phyloP scores from a whole-genome alignment of 768 basidiomycete species.

The Xerocomus spinulosus region DNA sequence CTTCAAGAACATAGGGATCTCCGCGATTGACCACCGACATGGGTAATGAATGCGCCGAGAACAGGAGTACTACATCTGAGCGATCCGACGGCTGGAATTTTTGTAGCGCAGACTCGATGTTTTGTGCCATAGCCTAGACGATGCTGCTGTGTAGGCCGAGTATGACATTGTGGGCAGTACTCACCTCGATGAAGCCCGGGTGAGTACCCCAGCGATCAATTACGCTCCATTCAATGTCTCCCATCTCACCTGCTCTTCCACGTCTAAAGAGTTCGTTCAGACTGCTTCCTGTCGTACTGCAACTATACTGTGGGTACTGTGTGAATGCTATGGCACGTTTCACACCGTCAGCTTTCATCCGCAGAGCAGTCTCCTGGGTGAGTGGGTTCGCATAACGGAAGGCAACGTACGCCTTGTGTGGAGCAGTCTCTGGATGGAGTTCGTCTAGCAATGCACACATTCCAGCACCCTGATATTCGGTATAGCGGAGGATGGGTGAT shows the following conservation, averaged over 20 bases:
- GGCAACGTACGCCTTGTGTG: slow-evolving; percentile 93
- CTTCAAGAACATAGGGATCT: slow-evolving; percentile 94
- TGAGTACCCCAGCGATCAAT: slow-evolving; percentile 98
- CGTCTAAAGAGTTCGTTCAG: slow-evolving; percentile 84
- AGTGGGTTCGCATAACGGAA: slow-evolving; percentile 92
- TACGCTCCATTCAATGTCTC: slow-evolving; percentile 88
- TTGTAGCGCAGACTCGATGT: slow-evolving; percentile 74
- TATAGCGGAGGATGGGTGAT: slow-evolving; percentile 91
- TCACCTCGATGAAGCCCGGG: slow-evolving; percentile 88
- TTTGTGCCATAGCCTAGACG: slow-evolving; percentile 81
- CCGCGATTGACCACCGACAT: slow-evolving; percentile 99
- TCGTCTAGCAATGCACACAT: slow-evolving; percentile 93
- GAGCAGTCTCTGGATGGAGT: slow-evolving; percentile 86
- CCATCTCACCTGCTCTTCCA: slow-evolving; percentile 57
- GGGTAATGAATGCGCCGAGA: slow-evolving; percentile 96
- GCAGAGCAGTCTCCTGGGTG: slow-evolving; percentile 73
- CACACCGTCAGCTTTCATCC: slow-evolving; percentile 89
- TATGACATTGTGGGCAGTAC: slow-evolving; percentile 16
- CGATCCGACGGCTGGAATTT: slow-evolving; percentile 73
- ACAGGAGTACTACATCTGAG: slow-evolving; percentile 75
- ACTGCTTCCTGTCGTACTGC: slow-evolving; percentile 96
- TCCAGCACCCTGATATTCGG: slow-evolving; percentile 78
- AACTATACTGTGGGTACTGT: slow-evolving; percentile 98
- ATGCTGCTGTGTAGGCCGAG: slow-evolving; percentile 1
- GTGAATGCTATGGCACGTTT: slow-evolving; percentile 92